Evolutionary conservation across 495 filamentous ascomycete species (phyloP), one percentile per base, ranked within the genome.

Genomic region (Apiosordaria backusii): DNA sequence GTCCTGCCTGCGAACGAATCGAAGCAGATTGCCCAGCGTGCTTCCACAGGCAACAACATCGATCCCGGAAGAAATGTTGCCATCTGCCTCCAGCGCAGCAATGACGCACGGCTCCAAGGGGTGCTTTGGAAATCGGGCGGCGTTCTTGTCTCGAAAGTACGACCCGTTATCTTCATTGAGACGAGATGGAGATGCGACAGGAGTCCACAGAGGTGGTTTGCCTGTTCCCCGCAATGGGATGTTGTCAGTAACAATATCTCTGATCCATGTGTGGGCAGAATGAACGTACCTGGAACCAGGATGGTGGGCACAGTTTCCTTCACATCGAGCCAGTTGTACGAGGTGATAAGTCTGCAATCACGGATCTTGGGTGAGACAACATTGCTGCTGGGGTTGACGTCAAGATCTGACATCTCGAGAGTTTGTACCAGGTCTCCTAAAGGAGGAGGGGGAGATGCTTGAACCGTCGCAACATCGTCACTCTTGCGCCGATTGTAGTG

Each of bases 21-120:
- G 80, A 4, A 87, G 67, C 18, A 80, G 70, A 23, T 80, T 78
- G 4, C 86, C 85, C 22, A 91, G 25, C 0, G 87, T 88, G 69
- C 85, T 90, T 3, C 78, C 75, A 65, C 89, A 91, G 0, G 78
- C 86, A 27, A 91, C 74, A 23, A 91, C 73, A 64, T 91, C 86
- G n/a, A 90, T 62, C 10, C 68, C 22, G 0, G 57, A 61, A n/a
- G 72, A 67, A 13, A 75, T 61, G 22, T 62, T 63, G 5, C 74
- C 72, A 23, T 65, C 55, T 50, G 73, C 52, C 9, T 67, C 63
- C 6, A 81, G 61, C 5, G 67, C 57, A 18, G 79, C 70, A 0
- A 75, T 29, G 4, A 91, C 78, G 4, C 83, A 81, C 1, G 89
- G 88, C 68, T 89, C 84, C 13, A 87, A 73, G 0, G 88, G 88